A percentile compares a stretch with the other conserved stretches of the same genome.
phyloP scores from a whole-genome alignment of 1,139 yeast genomes.

The Protomyces inouyei region DNA sequence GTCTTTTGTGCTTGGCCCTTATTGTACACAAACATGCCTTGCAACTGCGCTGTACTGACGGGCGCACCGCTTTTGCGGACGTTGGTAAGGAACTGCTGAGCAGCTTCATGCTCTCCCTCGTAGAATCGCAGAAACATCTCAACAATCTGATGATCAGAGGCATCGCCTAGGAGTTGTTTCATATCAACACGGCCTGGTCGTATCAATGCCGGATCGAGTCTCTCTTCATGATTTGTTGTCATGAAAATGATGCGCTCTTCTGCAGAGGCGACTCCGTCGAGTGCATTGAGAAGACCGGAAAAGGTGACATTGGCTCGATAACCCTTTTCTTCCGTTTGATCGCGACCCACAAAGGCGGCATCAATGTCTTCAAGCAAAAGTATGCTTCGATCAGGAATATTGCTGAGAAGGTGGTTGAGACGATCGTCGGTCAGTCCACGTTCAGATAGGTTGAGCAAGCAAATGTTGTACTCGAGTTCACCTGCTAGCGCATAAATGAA shows the following conservation, averaged over 20 bases:
- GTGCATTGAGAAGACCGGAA: constrained; percentile 85
- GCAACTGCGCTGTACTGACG: constrained; percentile 89
- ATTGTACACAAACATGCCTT: constrained; percentile 90
- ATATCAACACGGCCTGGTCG: constrained; percentile 95
- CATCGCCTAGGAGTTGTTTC: constrained; percentile 72
- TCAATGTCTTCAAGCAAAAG: constrained; percentile 86
- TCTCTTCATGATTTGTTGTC: constrained; percentile 97
- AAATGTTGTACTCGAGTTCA: constrained; percentile 88
- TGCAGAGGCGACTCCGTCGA: constrained; percentile 98
- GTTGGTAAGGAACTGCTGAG: constrained; percentile 57
- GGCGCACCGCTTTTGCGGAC: constrained; percentile 51
- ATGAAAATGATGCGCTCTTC: constrained; percentile 94
- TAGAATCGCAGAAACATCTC: constrained; percentile 82
- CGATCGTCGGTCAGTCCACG: constrained; percentile 90
- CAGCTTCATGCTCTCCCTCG: constrained; percentile 56
- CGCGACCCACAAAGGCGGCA: constrained; percentile 85
- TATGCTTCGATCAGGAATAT: constrained; percentile 84
- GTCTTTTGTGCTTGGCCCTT: constrained; percentile 79
- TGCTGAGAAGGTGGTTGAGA: constrained; percentile 90
- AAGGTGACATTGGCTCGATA: constrained; percentile 68
- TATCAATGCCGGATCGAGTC: constrained; percentile 65
- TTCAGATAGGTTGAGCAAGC: constrained; percentile 85
- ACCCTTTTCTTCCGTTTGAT: constrained; percentile 57
- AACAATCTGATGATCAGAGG: constrained; percentile 70
- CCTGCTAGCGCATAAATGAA: constrained; percentile 96